Base-by-base conservation (phyloP, 371 early-diverging fungal species). In the Syncephalastrum racemosum region DNA sequence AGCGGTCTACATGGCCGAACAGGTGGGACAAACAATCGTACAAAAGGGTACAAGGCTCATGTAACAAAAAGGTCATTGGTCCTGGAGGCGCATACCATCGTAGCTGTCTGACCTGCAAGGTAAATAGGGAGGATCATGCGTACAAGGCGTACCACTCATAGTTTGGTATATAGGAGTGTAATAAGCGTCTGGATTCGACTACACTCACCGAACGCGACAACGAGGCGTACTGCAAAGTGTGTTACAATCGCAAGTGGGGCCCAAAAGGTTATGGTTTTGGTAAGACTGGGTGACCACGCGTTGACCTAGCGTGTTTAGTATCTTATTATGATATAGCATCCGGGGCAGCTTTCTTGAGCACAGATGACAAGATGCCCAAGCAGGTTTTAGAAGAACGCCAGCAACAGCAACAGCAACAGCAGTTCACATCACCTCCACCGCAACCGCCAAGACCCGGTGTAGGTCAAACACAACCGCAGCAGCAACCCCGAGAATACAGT, bases 211-310 rank as follows among this genome's bases (percentile, higher is more conserved):
- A 79, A 50, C 67, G 75, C 12, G 64, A 71, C 4, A 66, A 69
- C 12, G 70, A 79, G 59, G 76, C 76, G 5, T 79, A 75, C 43
- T 79, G 79, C 36, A 79, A 66, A 57, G 67, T 67, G 6, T 75
- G 79, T 23, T 73, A 75, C 56, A 70, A 57, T 50, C 76, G 79
- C 24, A 64, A 67, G 65, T 79, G 75, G 76, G 79, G 75, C n/a
- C 75, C 79, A 1, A 79, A 77, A 54, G 75, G 79, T 16, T 79
- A 79, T 64, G 79, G 78, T 15, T 77, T 75, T 63, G 79, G 79
- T 68, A 68, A 58, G 51, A 40, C 4, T 18, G 27, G 12, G 5
- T 31, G 10, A 2, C 36, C 36, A 12, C 12, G 36, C 36, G 36
- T 5, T 31, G 36, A 31, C 12, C 36, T 31, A 27, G 36, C 12